These are phyloP conservation scores for Dictyostelium capitatum DNA, from an alignment of 78 protist species.

Conservation along the genomic window DNA sequence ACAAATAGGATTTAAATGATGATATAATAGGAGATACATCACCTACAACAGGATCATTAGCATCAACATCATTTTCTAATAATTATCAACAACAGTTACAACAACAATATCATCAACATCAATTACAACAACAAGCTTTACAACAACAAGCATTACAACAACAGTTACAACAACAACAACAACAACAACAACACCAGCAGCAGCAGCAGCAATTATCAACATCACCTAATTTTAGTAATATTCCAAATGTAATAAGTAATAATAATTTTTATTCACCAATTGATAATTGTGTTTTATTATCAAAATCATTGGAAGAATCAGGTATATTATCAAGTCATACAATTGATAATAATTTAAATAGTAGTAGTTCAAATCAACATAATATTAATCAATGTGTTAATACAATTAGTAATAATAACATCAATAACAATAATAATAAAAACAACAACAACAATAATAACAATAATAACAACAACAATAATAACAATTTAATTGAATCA, in stretches of 20 bases:
- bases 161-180: background rate
- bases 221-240: background rate
- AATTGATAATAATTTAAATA: background rate
- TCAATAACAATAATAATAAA: background rate
- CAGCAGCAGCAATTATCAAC: background rate
- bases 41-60: background rate
- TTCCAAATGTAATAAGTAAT: background rate
- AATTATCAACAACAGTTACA: background rate
- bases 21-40: constrained; percentile 8
- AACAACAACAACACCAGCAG: background rate
- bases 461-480: background rate
- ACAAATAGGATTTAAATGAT: background rate
- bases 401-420: background rate
- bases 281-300: background rate
- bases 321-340: background rate
- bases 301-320: background rate
- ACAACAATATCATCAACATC: background rate
- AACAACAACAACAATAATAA: background rate
- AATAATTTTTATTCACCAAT: background rate
- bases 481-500: background rate
- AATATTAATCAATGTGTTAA: background rate
- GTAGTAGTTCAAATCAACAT: background rate
- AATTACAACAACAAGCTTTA: background rate
- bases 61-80: background rate
- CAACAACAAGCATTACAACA: background rate